A percentile compares a stretch with the other conserved stretches of the same genome.
Evolutionary conservation across 345 rosid genomes (phyloP).

Genomic region (Citrus inodora): DNA sequence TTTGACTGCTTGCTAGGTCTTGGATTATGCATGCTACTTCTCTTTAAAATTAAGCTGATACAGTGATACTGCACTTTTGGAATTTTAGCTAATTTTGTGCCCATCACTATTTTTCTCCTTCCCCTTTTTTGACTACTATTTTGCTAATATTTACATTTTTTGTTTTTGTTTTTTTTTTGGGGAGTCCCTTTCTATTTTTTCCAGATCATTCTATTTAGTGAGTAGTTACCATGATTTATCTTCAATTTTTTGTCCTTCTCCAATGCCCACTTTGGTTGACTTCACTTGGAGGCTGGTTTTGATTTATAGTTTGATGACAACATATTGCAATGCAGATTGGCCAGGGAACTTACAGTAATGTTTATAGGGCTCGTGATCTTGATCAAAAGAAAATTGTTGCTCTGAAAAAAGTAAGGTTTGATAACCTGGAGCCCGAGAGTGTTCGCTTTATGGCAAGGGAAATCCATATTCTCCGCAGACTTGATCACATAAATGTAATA

Average conservation of each 20-base stretch:
- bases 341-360: slow-evolving; percentile 97
- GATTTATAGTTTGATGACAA: slow-evolving; percentile 11
- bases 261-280: neutral
- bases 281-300: neutral
- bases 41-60: neutral
- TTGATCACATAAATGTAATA: slow-evolving; percentile 91
- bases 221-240: neutral
- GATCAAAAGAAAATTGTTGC: slow-evolving; percentile 94
- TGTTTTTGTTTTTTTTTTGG: neutral
- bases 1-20: neutral
- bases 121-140: too few relatives aligned
- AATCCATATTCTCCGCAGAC: slow-evolving; percentile 86
- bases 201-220: neutral
- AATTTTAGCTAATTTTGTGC: too few relatives aligned
- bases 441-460: slow-evolving; percentile 99
- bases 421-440: slow-evolving; percentile 92
- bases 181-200: neutral
- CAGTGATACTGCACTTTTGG: too few relatives aligned
- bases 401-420: slow-evolving; percentile 94
- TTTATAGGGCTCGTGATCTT: slow-evolving; percentile 92
- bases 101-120: too few relatives aligned
- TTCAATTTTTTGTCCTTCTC: neutral
- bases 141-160: too few relatives aligned
- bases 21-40: neutral
- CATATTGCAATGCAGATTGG: slow-evolving; percentile 67